Evolutionary conservation across 371 early-diverging fungal genomes (phyloP), one percentile per base, ranked within the genome.

Genomic region (Zychaea mexicana): DNA sequence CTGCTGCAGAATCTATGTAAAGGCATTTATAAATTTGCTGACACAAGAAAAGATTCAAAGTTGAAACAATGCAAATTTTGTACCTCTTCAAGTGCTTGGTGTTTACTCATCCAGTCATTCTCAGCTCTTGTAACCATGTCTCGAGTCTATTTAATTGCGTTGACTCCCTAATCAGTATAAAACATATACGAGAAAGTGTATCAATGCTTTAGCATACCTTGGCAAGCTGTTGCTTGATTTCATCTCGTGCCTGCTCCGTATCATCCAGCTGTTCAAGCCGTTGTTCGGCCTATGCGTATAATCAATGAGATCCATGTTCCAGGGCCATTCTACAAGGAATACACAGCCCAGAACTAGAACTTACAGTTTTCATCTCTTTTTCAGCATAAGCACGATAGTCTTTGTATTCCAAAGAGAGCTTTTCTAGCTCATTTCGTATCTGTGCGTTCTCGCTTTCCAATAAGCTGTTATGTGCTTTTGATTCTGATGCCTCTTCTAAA

Each of bases 71-170:
- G n/a, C 38, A 36, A 36, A 36, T 36, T 24, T 22, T 49, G 24
- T 52, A 73, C 74, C 54, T 60, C 57, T 27, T 71, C 66, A 9
- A 79, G 45, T 6, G 72, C 72, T 33, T 73, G 65, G 12, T 77
- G 67, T 32, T 79, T 79, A 10, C 61, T 60, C 63, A 68, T 74
- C 85, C 85, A 85, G 30, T 83, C 81, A 22, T 77, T 77, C 60
- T 84, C 79, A 6, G 84, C 83, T 21, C 76, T 69, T 2, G 68
- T 68, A 2, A 85, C 82, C 85, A 85, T 85, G 4, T 65, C 62
- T 24, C 79, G 60, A n/a, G 81, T 73, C 70, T 76, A 52, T 64
- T 66, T 49, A 39, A 42, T 30, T 28, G 30, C 38, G n/a, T n/a
- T n/a, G n/a, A n/a, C n/a, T n/a, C n/a, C n/a, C n/a, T n/a, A n/a